Evolutionary conservation across 2,329 filamentous ascomycete species (phyloP).

Genomic region (Alternaria sp.): DNA sequence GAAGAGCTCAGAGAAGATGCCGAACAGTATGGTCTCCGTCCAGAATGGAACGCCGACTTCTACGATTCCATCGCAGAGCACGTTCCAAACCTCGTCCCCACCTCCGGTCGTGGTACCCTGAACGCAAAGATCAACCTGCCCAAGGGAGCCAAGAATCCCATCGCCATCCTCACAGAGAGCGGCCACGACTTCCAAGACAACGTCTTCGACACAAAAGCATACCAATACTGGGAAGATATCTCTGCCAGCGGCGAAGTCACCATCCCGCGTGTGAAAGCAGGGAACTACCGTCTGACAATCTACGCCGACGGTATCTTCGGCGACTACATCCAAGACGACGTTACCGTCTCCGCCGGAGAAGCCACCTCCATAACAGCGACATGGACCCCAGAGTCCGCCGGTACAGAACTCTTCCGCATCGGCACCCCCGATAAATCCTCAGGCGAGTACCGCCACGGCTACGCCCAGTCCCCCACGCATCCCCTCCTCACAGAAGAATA

Average conservation of each 20-base stretch:
- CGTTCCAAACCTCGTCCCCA: slow-evolving; percentile 65
- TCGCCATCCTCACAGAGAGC: slow-evolving; percentile 62
- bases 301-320: slow-evolving; percentile 69
- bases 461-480: slow-evolving; percentile 56
- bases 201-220: slow-evolving; percentile 59
- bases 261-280: slow-evolving; percentile 63
- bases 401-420: slow-evolving; percentile 67
- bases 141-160: slow-evolving; percentile 54
- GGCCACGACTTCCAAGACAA: slow-evolving; percentile 66
- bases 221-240: slow-evolving; percentile 65
- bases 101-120: slow-evolving; percentile 58
- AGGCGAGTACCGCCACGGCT: slow-evolving; percentile 67
- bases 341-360: slow-evolving; percentile 52
- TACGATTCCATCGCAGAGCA: slow-evolving; percentile 68
- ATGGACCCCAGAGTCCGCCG: slow-evolving; percentile 63
- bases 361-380: slow-evolving; percentile 42
- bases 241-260: slow-evolving; percentile 57
- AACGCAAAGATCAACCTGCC: slow-evolving; percentile 61
- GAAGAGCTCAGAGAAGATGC: slow-evolving; percentile 62
- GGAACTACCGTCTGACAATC: slow-evolving; percentile 67
- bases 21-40: slow-evolving; percentile 52
- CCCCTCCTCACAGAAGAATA: slow-evolving; percentile 62
- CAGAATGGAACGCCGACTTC: slow-evolving; percentile 63
- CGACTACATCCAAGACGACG: slow-evolving; percentile 61
- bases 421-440: slow-evolving; percentile 67